Evolutionary conservation across 1,139 yeast genomes (phyloP).

Genomic region (Candida sp.): DNA sequence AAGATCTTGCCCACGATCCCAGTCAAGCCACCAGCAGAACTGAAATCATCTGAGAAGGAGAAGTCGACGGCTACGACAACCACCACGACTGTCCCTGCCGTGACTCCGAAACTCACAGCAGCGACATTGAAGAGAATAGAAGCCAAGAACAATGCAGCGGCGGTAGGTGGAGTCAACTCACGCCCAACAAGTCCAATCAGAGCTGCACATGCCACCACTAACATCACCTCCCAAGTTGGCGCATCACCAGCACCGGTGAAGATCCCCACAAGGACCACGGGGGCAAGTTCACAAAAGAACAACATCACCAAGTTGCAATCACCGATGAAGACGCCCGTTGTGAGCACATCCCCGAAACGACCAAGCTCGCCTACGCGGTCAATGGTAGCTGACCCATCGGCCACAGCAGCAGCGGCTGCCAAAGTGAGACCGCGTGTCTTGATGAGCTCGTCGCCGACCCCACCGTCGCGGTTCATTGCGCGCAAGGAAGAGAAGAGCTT

Average conservation of each 20-base stretch:
- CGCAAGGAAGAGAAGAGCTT: conserved; percentile 4
- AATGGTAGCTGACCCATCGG: not conserved
- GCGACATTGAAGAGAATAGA: conserved; percentile 39
- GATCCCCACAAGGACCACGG: not conserved
- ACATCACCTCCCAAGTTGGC: conserved; percentile 4
- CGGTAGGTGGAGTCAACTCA: not conserved
- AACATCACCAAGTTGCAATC: conserved; percentile 7
- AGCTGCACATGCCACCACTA: not conserved
- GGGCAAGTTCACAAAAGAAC: not conserved
- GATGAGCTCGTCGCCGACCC: conserved; percentile 6
- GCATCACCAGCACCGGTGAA: conserved; percentile 7
- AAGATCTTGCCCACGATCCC: conserved; percentile 33
- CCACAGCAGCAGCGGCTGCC: not conserved
- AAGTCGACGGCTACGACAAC: conserved; percentile 3
- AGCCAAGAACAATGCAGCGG: conserved; percentile 18
- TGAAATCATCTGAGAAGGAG: conserved; percentile 8
- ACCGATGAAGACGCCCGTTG: conserved; percentile 8
- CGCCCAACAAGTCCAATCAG: conserved; percentile 7
- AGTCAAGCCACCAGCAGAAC: conserved; percentile 4
- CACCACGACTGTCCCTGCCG: not conserved
- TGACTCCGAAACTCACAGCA: conserved; percentile 22
- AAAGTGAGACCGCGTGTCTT: conserved; percentile 6
- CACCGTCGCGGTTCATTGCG: conserved; percentile 3
- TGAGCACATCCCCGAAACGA: conserved; percentile 3
- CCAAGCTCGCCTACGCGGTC: conserved; percentile 5